phyloP scores from a whole-genome alignment of 768 basidiomycete genomes.

The Leccinum aurantiacum region DNA sequence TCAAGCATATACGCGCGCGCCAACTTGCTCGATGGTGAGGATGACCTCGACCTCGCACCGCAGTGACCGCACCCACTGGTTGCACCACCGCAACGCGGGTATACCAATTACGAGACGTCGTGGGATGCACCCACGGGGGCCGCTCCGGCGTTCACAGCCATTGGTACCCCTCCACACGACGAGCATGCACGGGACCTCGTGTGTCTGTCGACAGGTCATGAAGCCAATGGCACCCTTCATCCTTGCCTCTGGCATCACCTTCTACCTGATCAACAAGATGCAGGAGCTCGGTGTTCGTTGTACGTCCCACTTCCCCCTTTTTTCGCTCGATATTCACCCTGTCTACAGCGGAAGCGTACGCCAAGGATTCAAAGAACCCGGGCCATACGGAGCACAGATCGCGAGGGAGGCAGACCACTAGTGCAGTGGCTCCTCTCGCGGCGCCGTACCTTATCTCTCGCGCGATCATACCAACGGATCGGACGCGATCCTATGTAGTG shows the following conservation, averaged over 20 bases:
- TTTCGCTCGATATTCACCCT: neutral
- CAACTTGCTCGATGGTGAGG: slow-evolving; percentile 28
- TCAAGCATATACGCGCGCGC: slow-evolving; percentile 19
- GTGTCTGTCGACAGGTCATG: slow-evolving; percentile 47
- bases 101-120: slow-evolving; percentile 23
- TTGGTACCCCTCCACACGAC: slow-evolving; percentile 37
- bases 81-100: neutral
- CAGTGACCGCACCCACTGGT: slow-evolving; percentile 1
- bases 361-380: slow-evolving; percentile 71
- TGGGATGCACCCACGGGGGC: slow-evolving; percentile 16
- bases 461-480: no score
- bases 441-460: no score
- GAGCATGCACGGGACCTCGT: slow-evolving; percentile 20
- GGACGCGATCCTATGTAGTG: no score
- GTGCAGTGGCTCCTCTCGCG: neutral
- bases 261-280: slow-evolving; percentile 63
- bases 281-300: slow-evolving; percentile 72
- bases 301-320: slow-evolving; percentile 41
- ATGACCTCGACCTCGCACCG: slow-evolving; percentile 10
- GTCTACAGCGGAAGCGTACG: slow-evolving; percentile 58
- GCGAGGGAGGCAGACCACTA: slow-evolving; percentile 56
- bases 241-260: slow-evolving; percentile 59
- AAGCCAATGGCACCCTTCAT: slow-evolving; percentile 84
- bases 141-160: neutral
- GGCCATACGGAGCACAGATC: slow-evolving; percentile 72